These are phyloP conservation scores for Fimicolochytrium jonesii DNA, from an alignment of 192 early-diverging fungal genomes.

Conservation along the genomic window DNA sequence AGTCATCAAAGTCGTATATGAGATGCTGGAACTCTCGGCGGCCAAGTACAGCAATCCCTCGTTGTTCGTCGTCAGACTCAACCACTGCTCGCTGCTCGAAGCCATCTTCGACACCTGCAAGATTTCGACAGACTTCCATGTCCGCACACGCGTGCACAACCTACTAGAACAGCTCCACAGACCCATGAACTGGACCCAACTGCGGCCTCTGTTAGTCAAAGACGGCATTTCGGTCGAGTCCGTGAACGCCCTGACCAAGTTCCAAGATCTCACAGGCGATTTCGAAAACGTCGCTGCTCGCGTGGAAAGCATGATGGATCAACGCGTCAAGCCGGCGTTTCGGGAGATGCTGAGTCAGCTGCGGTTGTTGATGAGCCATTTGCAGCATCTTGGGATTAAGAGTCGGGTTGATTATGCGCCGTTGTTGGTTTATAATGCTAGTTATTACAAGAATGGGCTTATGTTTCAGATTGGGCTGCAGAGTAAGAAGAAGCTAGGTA, in stretches of 20 bases:
- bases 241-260: conserved; percentile 22
- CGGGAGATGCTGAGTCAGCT: background rate
- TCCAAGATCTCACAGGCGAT: conserved; percentile 16
- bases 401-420: conserved; percentile 47
- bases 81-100: conserved; percentile 70
- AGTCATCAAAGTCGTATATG: conserved; percentile 72
- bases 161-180: conserved; percentile 60
- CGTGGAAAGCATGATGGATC: conserved; percentile 20
- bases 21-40: conserved; percentile 28
- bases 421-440: conserved; percentile 56
- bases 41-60: conserved; percentile 26
- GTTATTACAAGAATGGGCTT: conserved; percentile 53
- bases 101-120: conserved; percentile 69
- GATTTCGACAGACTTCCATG: conserved; percentile 50
- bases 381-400: conserved; percentile 29
- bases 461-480: conserved; percentile 60
- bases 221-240: conserved; percentile 17
- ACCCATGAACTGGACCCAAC: conserved; percentile 47
- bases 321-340: background rate
- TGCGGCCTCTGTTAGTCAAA: conserved; percentile 53
- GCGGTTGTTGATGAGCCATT: conserved; percentile 4
- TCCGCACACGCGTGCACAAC: conserved; percentile 51
- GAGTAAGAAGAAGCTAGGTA: conserved; percentile 31
- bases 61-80: conserved; percentile 42
- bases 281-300: conserved; percentile 8